Conservation (phyloP, 768 basidiomycete genomes). For the Phaffia australis region DNA sequence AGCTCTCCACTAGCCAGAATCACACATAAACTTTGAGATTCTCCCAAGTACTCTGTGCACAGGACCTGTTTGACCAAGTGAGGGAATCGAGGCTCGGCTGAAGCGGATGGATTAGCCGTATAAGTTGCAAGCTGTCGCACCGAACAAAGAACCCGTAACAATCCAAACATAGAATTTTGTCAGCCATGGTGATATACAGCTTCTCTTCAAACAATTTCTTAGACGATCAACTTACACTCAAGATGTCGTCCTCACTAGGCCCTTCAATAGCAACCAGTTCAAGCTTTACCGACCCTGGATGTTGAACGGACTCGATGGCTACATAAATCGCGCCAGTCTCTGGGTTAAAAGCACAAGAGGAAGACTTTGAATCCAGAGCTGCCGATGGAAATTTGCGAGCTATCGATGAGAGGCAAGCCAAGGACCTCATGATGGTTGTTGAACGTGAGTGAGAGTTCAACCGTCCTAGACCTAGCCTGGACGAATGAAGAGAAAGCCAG, state of each 20-base stretch:
- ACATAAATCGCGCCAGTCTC: constrained; percentile 15
- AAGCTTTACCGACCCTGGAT: constrained; percentile 3
- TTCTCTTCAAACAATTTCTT: neutral
- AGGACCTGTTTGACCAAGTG: constrained; percentile 33
- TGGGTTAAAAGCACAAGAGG: constrained; percentile 20
- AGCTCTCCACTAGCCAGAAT: constrained; percentile 76
- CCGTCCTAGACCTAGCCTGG: too few species aligned
- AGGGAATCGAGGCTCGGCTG: neutral
- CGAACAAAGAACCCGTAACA: neutral
- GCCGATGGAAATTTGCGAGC: neutral
- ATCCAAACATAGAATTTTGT: neutral
- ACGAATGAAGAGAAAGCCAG: too few species aligned
- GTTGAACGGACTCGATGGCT: neutral
- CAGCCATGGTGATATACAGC: neutral
- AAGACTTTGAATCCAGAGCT: neutral
- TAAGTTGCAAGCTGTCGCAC: constrained; percentile 9
- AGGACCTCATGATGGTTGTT: constrained; percentile 7
- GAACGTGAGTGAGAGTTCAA: neutral
- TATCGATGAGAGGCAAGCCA: constrained; percentile 24
- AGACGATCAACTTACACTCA: constrained; percentile 3
- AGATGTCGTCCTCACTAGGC: neutral
- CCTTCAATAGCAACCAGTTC: constrained; percentile 15
- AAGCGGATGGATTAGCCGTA: neutral
- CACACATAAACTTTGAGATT: constrained; percentile 54
- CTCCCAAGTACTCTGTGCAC: constrained; percentile 55